Conservation (phyloP, 768 basidiomycete genomes). For the Lepiota brunneoincarnata region DNA sequence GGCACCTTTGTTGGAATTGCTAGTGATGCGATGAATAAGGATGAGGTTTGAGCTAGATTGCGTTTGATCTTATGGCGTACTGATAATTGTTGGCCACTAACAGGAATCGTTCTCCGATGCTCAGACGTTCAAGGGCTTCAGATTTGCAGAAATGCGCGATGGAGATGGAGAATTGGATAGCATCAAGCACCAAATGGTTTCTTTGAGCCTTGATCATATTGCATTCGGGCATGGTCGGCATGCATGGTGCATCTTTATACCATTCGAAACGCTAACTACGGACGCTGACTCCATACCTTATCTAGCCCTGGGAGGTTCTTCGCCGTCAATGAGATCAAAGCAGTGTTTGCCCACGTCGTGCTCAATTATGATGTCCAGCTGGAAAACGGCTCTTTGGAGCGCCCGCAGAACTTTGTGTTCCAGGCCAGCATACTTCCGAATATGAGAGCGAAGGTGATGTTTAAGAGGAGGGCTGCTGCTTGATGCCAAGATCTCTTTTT, state of each 20-base stretch:
- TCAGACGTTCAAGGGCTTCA: slow-evolving; percentile 31
- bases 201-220: slow-evolving; percentile 28
- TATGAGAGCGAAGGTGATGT: slow-evolving; percentile 8
- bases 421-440: background rate
- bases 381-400: slow-evolving; percentile 1
- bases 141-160: slow-evolving; percentile 27
- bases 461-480: slow-evolving; percentile 5
- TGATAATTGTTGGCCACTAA: background rate
- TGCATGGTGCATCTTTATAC: slow-evolving; percentile 20
- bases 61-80: background rate
- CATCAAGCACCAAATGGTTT: slow-evolving; percentile 31
- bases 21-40: slow-evolving; percentile 18
- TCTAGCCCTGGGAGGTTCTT: slow-evolving; percentile 37
- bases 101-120: slow-evolving; percentile 38
- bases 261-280: background rate
- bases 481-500: background rate
- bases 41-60: slow-evolving; percentile 15
- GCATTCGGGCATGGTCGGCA: slow-evolving; percentile 38
- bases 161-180: slow-evolving; percentile 9
- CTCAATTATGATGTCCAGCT: slow-evolving; percentile 35
- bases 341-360: slow-evolving; percentile 40
- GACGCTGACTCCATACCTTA: slow-evolving; percentile 2
- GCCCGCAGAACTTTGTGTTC: background rate
- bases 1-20: slow-evolving; percentile 24
- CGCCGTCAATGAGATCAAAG: slow-evolving; percentile 37